phyloP scores from a whole-genome alignment of 768 basidiomycete genomes.

The Rhodotorula paludigena region DNA sequence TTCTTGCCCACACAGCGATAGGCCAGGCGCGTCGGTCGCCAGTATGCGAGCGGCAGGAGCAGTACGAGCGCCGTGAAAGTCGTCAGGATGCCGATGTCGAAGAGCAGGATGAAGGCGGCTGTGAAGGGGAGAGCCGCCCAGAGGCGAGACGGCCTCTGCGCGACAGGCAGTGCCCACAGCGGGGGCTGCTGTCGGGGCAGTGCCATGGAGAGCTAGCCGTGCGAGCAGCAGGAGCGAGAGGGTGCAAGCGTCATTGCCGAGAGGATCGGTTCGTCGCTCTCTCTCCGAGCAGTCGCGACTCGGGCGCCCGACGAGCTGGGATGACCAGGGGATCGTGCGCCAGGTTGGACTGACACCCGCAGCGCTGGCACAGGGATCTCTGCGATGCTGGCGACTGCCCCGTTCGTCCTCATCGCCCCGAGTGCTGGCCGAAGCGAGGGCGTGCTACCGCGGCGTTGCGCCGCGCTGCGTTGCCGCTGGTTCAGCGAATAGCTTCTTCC shows the following conservation, averaged over 20 bases:
- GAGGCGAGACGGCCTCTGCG: neutral
- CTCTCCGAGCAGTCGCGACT: no score
- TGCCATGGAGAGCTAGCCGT: neutral
- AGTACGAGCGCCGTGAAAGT: neutral
- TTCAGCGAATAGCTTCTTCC: no score
- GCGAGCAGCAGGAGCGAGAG: neutral
- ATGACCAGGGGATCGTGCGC: no score
- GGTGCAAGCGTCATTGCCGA: no score
- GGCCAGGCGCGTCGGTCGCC: neutral
- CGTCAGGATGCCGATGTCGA: neutral
- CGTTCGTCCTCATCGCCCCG: no score
- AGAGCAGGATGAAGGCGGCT: neutral
- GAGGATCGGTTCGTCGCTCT: neutral
- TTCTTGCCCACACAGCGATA: slow-evolving; percentile 4
- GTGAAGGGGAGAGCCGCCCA: neutral
- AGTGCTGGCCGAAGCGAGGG: no score
- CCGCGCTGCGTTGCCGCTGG: no score
- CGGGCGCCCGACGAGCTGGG: no score
- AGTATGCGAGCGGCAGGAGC: neutral
- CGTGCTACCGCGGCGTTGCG: no score
- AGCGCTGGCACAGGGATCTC: no score
- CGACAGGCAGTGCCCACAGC: neutral
- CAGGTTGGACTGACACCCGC: no score
- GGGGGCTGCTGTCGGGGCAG: neutral
- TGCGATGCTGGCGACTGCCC: no score